Evolutionary conservation across 306 rosid species (phyloP), one percentile per base, ranked within the genome.

Genomic region (Glycyrrhiza uralensis): DNA sequence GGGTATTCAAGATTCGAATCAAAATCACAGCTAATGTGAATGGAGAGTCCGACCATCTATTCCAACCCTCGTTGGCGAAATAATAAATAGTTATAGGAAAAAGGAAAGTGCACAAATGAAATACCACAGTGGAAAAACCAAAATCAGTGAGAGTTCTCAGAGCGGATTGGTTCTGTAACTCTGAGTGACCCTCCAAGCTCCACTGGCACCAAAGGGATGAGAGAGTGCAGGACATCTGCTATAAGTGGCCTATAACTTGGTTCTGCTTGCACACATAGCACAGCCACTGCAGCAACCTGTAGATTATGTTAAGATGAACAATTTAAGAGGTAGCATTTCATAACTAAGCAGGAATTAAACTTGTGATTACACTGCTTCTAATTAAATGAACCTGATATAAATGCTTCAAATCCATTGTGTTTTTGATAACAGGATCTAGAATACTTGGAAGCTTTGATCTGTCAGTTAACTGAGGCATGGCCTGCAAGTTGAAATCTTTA

Each of bases 271-370:
- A 94, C 96, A 36, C 98, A 94, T 3, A 94, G 82, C 55, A 94
- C 92, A 51, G 96, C 97, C 51, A 94, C 98, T 3, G 97, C 98
- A 75, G 97, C 98, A 70, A 94, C 95, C 98, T 93, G 87, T 80
- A 42, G 11, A 80, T n/a, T n/a, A 81, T 61, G 35, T 47, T 46
- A 24, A 69, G 24, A 36, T 13, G 9, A 72, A 49, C 42, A n/a
- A n/a, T n/a, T 50, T 38, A 23, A 28, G 60, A 74, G 30, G 70
- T 73, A 46, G 38, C 66, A 45, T 1, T 50, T 65, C 29, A 44
- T 28, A 44, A 28, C 24, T 18, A 10, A 10, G 38, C 33, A 23
- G 15, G 20, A 55, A 38, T 19, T 59, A 51, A 36, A 56, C 36
- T 42, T n/a, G 72, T 58, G 38, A 66, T 46, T 59, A 71, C 15